These are phyloP conservation scores for Periconia sp. DNA, from an alignment of 2,329 filamentous ascomycete genomes.

Conservation along the genomic window DNA sequence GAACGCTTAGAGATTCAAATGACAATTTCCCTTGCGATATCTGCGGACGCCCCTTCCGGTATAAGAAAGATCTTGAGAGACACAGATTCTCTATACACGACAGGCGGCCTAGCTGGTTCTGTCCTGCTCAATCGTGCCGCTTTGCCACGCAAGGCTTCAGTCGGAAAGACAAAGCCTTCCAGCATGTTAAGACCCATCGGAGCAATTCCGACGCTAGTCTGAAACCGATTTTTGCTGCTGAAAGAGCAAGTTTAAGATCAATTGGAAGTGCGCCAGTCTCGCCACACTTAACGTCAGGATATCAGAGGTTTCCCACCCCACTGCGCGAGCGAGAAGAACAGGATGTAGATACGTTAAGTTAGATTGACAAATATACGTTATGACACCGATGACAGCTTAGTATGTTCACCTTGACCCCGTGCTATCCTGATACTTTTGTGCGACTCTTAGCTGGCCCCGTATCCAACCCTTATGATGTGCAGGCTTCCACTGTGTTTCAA, in stretches of 20 bases:
- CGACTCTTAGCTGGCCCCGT: too few relatives aligned
- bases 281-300: background rate
- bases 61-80: conserved; percentile 5
- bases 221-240: background rate
- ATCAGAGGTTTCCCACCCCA: background rate
- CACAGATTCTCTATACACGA: conserved; percentile 4
- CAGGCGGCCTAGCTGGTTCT: conserved; percentile 2
- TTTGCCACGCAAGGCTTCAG: conserved; percentile 4
- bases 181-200: conserved; percentile 5
- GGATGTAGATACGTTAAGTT: background rate
- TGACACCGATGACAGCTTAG: background rate
- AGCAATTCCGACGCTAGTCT: background rate
- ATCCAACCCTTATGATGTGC: too few relatives aligned
- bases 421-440: too few relatives aligned
- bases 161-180: conserved; percentile 6
- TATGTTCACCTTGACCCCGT: too few relatives aligned
- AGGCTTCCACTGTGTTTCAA: background rate
- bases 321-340: background rate
- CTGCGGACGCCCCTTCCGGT: conserved; percentile 1
- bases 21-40: background rate
- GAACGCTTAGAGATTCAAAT: background rate
- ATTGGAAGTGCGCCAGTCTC: background rate
- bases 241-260: background rate
- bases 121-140: background rate
- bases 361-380: background rate